Base-by-base conservation (phyloP, 2,329 filamentous ascomycete species). In the Graphilbum ipis-grandicollis region DNA sequence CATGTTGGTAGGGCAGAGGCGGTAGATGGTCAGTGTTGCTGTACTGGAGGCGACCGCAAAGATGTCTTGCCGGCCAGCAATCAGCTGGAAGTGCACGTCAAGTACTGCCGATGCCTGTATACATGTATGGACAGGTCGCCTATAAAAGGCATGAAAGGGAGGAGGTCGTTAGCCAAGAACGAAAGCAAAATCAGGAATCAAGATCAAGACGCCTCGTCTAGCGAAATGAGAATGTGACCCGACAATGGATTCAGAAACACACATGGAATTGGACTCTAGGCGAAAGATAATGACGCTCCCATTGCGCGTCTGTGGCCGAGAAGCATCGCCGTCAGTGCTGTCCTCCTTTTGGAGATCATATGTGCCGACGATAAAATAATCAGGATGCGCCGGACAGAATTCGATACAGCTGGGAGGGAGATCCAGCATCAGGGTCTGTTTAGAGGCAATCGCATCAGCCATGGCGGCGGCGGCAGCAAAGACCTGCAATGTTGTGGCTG, bases 31-130 rank as follows among this genome's bases (percentile, higher is more conserved):
- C 12, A 92, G 57, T 0, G 67, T 66, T 0, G 79, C 82, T 1
- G 79, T 82, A 43, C 84, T 93, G 2, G 80, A 82, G 9, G 83
- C 82, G 3, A 78, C 73, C 9, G 75, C 84, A 37, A 93, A 65
- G 4, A 79, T 57, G 22, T 65, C 63, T 35, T 55, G 57, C 8
- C 48, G 48, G 37, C 62, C 52, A 2, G 48, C 44, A 36, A 56
- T 50, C 2, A 69, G 71, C 41, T 77, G 72, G 53, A 94, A 96
- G 47, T 86, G 82, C 22, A 94, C 61, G 52, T 94, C 86, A 37
- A 94, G 67, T 21, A 94, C 68, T 6, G 83, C 86, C 36, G 75
- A 83, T 4, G 74, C 68, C 18, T 80, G 73, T 5, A 60, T 49
- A 5, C 76, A 44, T 1, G 67, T 76, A 49, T 82, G 71, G 5